Evolutionary conservation across 148 eudicot genomes (phyloP), one percentile per base, ranked within the genome.

Genomic region (Amaranthus cruentus): DNA sequence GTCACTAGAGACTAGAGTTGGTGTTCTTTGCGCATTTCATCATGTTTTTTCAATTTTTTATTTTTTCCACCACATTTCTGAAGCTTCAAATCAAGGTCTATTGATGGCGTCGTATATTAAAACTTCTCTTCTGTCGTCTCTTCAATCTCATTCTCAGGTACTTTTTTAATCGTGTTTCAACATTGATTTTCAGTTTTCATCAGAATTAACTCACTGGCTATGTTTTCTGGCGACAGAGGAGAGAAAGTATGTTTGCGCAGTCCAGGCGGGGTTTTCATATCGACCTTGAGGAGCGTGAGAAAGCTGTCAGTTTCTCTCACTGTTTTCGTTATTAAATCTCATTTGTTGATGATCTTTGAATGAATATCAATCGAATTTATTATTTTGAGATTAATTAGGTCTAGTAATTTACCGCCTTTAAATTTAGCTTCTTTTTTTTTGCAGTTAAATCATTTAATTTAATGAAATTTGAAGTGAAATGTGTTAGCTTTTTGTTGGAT

Each of bases 261-360:
- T 77, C 83, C 4, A 83, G 79, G 49, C 87, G 96, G 18, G 88
- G 83, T 6, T 78, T 79, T 61, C 98, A 87, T 77, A 63, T 87
- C 55, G 89, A 90, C 63, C 90, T 87, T 9, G 98, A 90, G 18
- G 74, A 85, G 73, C 96, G 98, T 76, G 98, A 92, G 82, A 90
- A 88, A 80, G 91, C 91, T 72, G 98, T 92, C 54, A 77, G 91
- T 87, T 14, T 12, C 63, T 72, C 15, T 66, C 50, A 43, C 50
- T 69, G 52, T 65, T 67, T 64, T 46, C 61, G 64, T 18, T 50
- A 8, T 28, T 47, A 59, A 44, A 66, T 72, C 11, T 8, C 47
- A 55, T 4, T 4, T 9, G 44, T 38, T 5, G 71, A 78, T 61
- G 1, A 15, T 55, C 8, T 57, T 65, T 5, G 38, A 47, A 14